Conservation (phyloP, 2,329 filamentous ascomycete genomes). For the Aspergillus sp. region DNA sequence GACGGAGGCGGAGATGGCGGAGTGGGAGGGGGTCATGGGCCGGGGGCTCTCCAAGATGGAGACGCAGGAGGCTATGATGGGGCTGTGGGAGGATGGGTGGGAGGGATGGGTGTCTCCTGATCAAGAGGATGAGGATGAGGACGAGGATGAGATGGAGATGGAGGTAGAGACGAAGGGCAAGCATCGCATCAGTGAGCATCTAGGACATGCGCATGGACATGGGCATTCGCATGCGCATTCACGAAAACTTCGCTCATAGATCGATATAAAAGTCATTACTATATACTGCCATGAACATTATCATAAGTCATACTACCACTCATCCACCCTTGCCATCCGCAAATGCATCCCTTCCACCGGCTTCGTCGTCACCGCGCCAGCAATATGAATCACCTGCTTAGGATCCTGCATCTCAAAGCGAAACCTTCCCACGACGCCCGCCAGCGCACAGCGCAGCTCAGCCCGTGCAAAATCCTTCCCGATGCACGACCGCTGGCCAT, state of each 20-base stretch:
- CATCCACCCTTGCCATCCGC: constrained; percentile 30
- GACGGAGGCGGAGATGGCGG: constrained; percentile 57
- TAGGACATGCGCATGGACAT: constrained; percentile 21
- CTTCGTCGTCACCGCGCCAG: constrained; percentile 39
- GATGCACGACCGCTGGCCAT: constrained; percentile 38
- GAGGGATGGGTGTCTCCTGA: constrained; percentile 52
- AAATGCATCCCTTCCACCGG: constrained; percentile 41
- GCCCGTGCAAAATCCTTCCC: constrained; percentile 45
- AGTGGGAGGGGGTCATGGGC: constrained; percentile 56
- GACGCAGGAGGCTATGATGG: constrained; percentile 48
- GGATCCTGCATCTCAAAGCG: constrained; percentile 37
- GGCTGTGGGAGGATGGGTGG: constrained; percentile 60
- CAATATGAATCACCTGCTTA: constrained; percentile 35
- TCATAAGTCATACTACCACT: constrained; percentile 23
- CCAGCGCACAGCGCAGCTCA: constrained; percentile 40
- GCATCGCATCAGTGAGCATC: constrained; percentile 30
- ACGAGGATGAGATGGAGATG: constrained; percentile 18
- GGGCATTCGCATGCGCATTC: not conserved
- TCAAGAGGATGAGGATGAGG: constrained; percentile 25
- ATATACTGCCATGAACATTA: not conserved
- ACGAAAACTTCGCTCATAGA: not conserved
- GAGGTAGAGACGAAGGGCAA: constrained; percentile 14
- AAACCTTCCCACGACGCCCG: constrained; percentile 38
- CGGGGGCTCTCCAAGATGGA: constrained; percentile 35
- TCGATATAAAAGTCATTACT: not conserved